Percentiles rank a stretch among this genome's conserved stretches.
These are phyloP conservation scores for Puccinia horiana DNA, from an alignment of 1,284 basidiomycete genomes.

Conservation along the genomic window DNA sequence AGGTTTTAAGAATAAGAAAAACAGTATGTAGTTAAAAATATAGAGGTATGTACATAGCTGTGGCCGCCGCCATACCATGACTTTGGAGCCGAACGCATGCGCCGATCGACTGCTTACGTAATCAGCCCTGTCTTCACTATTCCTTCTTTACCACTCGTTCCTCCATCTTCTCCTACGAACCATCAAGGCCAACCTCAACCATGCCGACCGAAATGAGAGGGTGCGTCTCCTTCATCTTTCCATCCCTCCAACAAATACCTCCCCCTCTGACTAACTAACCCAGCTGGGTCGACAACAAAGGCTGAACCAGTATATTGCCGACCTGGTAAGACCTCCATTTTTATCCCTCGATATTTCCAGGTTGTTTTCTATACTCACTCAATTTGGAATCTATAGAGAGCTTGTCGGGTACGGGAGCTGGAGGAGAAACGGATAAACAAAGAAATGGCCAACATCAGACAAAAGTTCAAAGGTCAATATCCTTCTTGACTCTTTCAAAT, in stretches of 20 bases:
- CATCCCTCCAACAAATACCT: neutral
- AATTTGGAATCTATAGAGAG: conserved; percentile 63
- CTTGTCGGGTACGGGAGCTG: conserved; percentile 80
- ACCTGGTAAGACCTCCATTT: conserved; percentile 28
- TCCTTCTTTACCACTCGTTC: neutral
- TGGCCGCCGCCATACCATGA: too few species aligned
- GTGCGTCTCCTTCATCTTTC: neutral
- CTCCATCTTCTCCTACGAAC: neutral
- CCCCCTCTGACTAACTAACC: neutral
- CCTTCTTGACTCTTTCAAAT: neutral
- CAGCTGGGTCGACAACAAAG: neutral
- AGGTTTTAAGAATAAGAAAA: too few species aligned
- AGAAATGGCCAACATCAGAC: conserved; percentile 99
- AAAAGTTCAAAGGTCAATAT: conserved; percentile 86
- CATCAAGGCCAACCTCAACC: neutral
- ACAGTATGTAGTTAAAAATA: too few species aligned
- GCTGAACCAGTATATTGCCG: conserved; percentile 46
- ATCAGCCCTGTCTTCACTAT: neutral
- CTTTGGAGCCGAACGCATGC: neutral
- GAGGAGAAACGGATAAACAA: conserved; percentile 98
- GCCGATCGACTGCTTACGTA: neutral
- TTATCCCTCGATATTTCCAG: neutral
- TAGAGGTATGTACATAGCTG: too few species aligned
- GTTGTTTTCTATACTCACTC: neutral
- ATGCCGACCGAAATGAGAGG: conserved; percentile 49